Evolutionary conservation across 306 rosid species (phyloP).

Genomic region (Pterocarpus macrocarpus): DNA sequence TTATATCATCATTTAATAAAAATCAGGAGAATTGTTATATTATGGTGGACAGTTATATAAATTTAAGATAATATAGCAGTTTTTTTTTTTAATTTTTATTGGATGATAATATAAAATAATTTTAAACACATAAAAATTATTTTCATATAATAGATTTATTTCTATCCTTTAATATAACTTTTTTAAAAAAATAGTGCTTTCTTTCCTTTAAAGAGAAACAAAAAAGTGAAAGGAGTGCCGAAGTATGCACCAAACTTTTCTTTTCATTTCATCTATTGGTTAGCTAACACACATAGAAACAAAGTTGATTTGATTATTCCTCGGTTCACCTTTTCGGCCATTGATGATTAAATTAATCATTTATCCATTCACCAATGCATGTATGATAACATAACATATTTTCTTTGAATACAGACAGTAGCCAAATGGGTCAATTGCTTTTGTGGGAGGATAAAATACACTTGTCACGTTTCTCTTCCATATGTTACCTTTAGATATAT

Average conservation of each 20-base stretch:
- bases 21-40: too few relatives aligned
- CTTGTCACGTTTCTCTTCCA: neutral
- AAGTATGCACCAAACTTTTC: neutral
- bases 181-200: too few relatives aligned
- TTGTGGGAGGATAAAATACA: neutral
- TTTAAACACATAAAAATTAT: too few relatives aligned
- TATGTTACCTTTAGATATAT: neutral
- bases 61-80: too few relatives aligned
- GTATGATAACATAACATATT: slow-evolving; percentile 24
- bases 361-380: slow-evolving; percentile 27
- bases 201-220: too few relatives aligned
- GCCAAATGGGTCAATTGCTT: slow-evolving; percentile 33
- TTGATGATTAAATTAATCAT: slow-evolving; percentile 24
- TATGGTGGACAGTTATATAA: too few relatives aligned
- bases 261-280: neutral
- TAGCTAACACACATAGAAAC: neutral
- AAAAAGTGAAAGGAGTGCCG: too few relatives aligned
- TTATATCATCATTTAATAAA: too few relatives aligned
- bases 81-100: too few relatives aligned
- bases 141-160: too few relatives aligned
- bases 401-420: neutral
- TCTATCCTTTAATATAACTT: too few relatives aligned
- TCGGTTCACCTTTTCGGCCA: slow-evolving; percentile 33
- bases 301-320: slow-evolving; percentile 39
- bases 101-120: too few relatives aligned